Percentiles rank a stretch among this genome's conserved stretches.
Evolutionary conservation across 495 filamentous ascomycete species (phyloP).

Genomic region (Penicillium simplicissimum): DNA sequence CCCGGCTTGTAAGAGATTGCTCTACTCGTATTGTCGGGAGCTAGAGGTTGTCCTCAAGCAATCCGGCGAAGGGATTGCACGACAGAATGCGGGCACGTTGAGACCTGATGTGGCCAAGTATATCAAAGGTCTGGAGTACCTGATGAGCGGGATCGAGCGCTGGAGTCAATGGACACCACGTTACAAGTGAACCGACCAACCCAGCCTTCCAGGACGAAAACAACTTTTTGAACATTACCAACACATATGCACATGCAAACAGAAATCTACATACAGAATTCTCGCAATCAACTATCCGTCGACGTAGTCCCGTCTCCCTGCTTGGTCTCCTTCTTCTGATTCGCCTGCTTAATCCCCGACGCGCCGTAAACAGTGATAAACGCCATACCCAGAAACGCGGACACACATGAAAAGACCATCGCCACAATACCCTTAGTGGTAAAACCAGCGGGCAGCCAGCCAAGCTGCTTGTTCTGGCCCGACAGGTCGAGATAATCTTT

Average conservation of each 20-base stretch:
- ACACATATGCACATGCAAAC: slow-evolving; percentile 5
- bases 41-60: slow-evolving; percentile 18
- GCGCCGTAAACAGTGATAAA: slow-evolving; percentile 68
- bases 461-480: slow-evolving; percentile 58
- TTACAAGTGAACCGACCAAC: slow-evolving; percentile 1
- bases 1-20: slow-evolving; percentile 22
- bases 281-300: slow-evolving; percentile 1
- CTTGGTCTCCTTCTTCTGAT: slow-evolving; percentile 9
- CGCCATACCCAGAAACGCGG: slow-evolving; percentile 70
- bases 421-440: slow-evolving; percentile 71
- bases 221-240: background rate
- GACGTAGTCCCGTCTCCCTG: background rate
- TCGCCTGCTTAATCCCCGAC: slow-evolving; percentile 17
- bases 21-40: slow-evolving; percentile 25
- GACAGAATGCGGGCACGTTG: background rate
- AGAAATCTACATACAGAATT: background rate
- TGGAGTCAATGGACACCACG: slow-evolving; percentile 29
- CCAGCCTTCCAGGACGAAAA: background rate
- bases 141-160: slow-evolving; percentile 26
- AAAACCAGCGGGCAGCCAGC: slow-evolving; percentile 67
- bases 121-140: slow-evolving; percentile 21
- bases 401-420: slow-evolving; percentile 67
- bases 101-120: slow-evolving; percentile 21
- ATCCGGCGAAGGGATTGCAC: slow-evolving; percentile 2
- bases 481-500: slow-evolving; percentile 62